Conservation (phyloP, 257 asterid species). For the Plantago ovata region DNA sequence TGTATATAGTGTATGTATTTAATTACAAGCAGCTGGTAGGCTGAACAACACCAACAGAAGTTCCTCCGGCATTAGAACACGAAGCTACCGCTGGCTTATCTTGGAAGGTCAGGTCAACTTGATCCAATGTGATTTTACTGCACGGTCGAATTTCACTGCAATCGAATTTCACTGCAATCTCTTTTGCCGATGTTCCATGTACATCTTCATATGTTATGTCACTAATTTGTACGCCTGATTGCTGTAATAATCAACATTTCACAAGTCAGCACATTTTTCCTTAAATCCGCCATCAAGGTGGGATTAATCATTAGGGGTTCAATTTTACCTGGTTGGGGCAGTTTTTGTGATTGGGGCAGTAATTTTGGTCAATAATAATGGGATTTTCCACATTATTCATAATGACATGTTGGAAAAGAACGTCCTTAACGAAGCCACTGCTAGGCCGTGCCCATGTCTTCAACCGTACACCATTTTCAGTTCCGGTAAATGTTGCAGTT, state of each 20-base stretch:
- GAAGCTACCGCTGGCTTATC: conserved; percentile 10
- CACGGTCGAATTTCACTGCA: conserved; percentile 23
- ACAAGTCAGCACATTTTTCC: too few species aligned
- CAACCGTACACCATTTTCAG: conserved; percentile 55
- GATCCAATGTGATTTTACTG: conserved; percentile 16
- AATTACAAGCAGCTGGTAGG: conserved; percentile 20
- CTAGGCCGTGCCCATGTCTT: conserved; percentile 69
- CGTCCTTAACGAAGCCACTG: conserved; percentile 43
- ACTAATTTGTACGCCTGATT: conserved; percentile 34
- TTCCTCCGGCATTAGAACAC: conserved; percentile 19
- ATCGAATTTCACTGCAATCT: conserved; percentile 22
- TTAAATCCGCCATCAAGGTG: too few species aligned
- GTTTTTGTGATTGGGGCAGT: conserved; percentile 40
- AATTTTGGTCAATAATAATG: conserved; percentile 53
- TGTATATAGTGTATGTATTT: too few species aligned
- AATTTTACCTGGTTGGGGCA: conserved; percentile 43
- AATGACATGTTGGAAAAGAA: conserved; percentile 36
- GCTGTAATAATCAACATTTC: too few species aligned
- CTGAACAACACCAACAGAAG: conserved; percentile 11
- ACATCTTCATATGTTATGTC: conserved; percentile 20
- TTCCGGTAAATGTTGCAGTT: conserved; percentile 37
- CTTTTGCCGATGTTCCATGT: conserved; percentile 24
- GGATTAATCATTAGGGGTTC: not conserved
- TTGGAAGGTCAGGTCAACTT: conserved; percentile 10
- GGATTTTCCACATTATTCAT: conserved; percentile 47